Evolutionary conservation across 345 rosid species (phyloP), one percentile per base, ranked within the genome.

Genomic region (Punica granatum): DNA sequence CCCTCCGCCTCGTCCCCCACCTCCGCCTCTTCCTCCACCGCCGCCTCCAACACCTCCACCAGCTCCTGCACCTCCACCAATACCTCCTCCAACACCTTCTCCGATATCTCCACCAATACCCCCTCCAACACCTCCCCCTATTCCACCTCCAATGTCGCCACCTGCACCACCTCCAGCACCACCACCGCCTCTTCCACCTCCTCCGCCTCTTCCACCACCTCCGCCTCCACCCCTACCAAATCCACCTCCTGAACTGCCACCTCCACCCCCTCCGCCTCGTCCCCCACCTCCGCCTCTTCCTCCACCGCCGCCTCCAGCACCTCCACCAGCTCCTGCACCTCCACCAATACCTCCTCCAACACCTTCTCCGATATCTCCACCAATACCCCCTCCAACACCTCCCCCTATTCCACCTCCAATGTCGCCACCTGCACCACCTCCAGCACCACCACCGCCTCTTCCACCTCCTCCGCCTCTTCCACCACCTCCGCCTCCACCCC

Each of bases 251-350:
- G 11, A 8, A 37, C 1, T 5, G 5, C 42, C 42, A 37, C 42
- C 42, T 37, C 42, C 5, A 4, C 1, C 42, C 7, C 42, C 42
- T 4, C 2, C 42, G 12, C n/a, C n/a, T n/a, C n/a, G n/a, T n/a
- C n/a, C n/a, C n/a, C n/a, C n/a, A n/a, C n/a, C n/a, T n/a, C n/a
- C 42, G 0, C 72, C 74, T 13, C 60, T 62, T 26, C 80, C 77
- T 14, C 78, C 75, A 2, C 56, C 66, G 0, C 30, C 59, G 7
- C 71, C 72, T 4, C 74, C 48, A 1, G 72, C 77, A 7, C 63
- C 69, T 18, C 80, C 74, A 49, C 71, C 74, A 0, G 73, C 77
- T 16, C 42, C 70, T 32, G 75, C 81, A 1, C 72, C 74, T 2
- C 73, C 73, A 2, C 76, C 70, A 0, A 70, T 76, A 1, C 60